These are phyloP conservation scores for Mucor irregularis DNA, from an alignment of 371 early-diverging fungal genomes.

Conservation along the genomic window DNA sequence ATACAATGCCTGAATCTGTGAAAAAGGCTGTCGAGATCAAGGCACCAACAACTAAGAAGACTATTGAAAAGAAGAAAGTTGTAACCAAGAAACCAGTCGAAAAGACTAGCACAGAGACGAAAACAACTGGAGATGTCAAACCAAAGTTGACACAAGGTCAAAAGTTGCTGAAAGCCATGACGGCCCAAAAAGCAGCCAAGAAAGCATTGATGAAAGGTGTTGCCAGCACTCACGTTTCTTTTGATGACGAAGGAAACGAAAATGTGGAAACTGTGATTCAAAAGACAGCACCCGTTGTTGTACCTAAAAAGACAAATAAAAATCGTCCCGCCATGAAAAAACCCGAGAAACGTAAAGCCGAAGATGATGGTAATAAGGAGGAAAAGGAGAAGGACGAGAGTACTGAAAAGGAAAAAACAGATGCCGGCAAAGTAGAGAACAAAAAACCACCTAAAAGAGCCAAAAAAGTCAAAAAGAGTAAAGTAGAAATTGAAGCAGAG, in stretches of 20 bases:
- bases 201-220: slow-evolving; percentile 22
- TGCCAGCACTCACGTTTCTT: slow-evolving; percentile 17
- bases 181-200: slow-evolving; percentile 31
- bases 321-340: slow-evolving; percentile 18
- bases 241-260: slow-evolving; percentile 31
- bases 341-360: slow-evolving; percentile 16
- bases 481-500: slow-evolving; percentile 16
- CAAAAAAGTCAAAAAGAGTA: slow-evolving; percentile 16
- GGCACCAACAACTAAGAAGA: not conserved
- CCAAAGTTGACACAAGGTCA: slow-evolving; percentile 29
- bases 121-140: not conserved
- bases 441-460: slow-evolving; percentile 17
- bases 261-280: slow-evolving; percentile 21
- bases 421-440: slow-evolving; percentile 1
- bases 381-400: not conserved
- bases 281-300: slow-evolving; percentile 3
- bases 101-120: not conserved
- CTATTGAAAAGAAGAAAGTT: not conserved
- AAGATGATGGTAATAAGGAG: slow-evolving; percentile 8
- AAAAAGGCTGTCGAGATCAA: not conserved
- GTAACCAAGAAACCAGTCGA: not conserved
- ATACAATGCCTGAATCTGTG: not conserved
- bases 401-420: slow-evolving; percentile 5
- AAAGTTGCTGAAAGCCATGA: slow-evolving; percentile 33
- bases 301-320: slow-evolving; percentile 5